Base-by-base conservation (phyloP, 257 asterid species). In the Nicotiana tomentosiformis region DNA sequence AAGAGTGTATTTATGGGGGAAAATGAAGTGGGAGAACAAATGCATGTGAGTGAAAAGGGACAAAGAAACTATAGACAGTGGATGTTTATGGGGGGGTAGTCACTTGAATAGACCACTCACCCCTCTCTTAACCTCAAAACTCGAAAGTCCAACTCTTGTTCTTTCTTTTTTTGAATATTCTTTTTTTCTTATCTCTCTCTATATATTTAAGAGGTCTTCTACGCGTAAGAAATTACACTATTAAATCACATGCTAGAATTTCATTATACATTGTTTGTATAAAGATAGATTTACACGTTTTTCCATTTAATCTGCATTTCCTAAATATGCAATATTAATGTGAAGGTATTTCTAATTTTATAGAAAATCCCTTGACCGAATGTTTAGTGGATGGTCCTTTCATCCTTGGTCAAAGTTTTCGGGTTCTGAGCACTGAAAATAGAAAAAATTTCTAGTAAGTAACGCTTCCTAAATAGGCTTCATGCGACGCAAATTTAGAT, bases 101-200 rank as follows among this genome's bases (percentile, higher is more conserved):
- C 35, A 72, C 39, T 72, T 49, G 39, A 46, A 43, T 72, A 46
- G 79, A 72, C 79, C 61, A 72, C 78, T 72, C 61, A 72, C 61
- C 61, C 39, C 61, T 46, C 37, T 46, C 10, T 4, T 46, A 12
- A 10, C 60, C 78, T 43, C 37, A 72, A 70, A 53, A 46, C 20
- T 56, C 61, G 2, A 16, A 56, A 20, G 35, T 43, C 61, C 37
- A 72, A 72, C 5, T 72, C 23, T 6, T 10, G 6, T n/a, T 37
- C 4, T 65, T 29, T 65, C 2, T 66, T 7, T 32, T 66, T 5
- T 23, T 23, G 26, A 61, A 17, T 17, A 17, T 20, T 11, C 16
- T 32, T 32, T 5, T 32, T 6, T 5, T 32, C 33, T 32, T 32
- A 32, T 32, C 2, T 32, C 33, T 32, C 33, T 32, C 32, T 30